Conservation (phyloP, 225 moss, liverwort and hornwort genomes). For the Sphagnum tenellum region DNA sequence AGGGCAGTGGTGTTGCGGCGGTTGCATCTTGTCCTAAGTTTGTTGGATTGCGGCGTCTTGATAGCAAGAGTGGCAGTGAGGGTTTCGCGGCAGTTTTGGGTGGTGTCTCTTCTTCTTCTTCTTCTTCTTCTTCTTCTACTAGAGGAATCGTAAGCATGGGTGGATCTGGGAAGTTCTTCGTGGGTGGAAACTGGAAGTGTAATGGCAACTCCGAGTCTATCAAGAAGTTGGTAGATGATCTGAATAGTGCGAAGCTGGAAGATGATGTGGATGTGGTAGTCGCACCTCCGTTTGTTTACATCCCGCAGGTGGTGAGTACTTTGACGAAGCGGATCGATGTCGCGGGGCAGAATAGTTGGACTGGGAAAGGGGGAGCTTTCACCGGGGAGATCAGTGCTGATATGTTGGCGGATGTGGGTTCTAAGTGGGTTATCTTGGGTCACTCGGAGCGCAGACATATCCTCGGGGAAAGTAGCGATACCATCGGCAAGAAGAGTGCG, state of each 20-base stretch:
- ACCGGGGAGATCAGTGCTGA: slow-evolving; percentile 97
- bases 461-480: slow-evolving; percentile 45
- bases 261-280: slow-evolving; percentile 80
- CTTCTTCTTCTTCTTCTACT: too few species aligned
- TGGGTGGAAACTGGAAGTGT: slow-evolving; percentile 98
- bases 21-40: slow-evolving; percentile 24
- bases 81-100: slow-evolving; percentile 1
- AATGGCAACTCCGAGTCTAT: slow-evolving; percentile 83
- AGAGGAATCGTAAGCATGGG: slow-evolving; percentile 67
- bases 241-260: slow-evolving; percentile 71
- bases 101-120: background rate
- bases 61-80: slow-evolving; percentile 13
- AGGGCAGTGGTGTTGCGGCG: too few species aligned
- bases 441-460: slow-evolving; percentile 61
- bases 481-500: slow-evolving; percentile 81
- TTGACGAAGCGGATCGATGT: slow-evolving; percentile 74
- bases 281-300: slow-evolving; percentile 67
- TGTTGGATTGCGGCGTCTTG: slow-evolving; percentile 35
- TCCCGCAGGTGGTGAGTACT: slow-evolving; percentile 59
- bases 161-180: slow-evolving; percentile 86
- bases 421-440: slow-evolving; percentile 88
- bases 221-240: slow-evolving; percentile 63
- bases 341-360: slow-evolving; percentile 83
- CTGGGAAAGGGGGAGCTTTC: slow-evolving; percentile 86
- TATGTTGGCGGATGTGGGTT: slow-evolving; percentile 67